phyloP scores from a whole-genome alignment of 2,329 filamentous ascomycete species.

The Fusarium domesticum region DNA sequence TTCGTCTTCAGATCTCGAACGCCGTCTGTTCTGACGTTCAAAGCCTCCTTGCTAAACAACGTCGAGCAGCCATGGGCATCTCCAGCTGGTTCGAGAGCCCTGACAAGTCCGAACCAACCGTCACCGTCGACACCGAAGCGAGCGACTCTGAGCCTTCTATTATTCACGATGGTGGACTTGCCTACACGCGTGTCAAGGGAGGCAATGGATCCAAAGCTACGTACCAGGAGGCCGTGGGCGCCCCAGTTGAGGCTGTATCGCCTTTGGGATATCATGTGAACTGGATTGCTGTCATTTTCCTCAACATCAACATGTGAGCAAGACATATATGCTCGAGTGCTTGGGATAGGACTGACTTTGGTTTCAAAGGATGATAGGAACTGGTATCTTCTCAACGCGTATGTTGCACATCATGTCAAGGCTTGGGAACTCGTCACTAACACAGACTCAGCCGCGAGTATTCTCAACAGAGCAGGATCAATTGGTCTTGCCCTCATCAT shows the following conservation, averaged over 20 bases:
- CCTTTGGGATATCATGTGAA: conserved; percentile 58
- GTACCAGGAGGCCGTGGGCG: conserved; percentile 60
- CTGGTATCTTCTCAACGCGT: conserved; percentile 62
- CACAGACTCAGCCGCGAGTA: conserved; percentile 45
- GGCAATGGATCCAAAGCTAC: conserved; percentile 48
- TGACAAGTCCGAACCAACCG: conserved; percentile 3
- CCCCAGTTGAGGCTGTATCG: conserved; percentile 56
- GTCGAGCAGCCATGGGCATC: conserved; percentile 8
- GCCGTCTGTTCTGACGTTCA: background rate
- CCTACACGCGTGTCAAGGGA: conserved; percentile 27
- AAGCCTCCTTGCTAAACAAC: background rate
- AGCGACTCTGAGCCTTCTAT: conserved; percentile 8
- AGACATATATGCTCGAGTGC: background rate
- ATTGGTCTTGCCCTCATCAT: conserved; percentile 61
- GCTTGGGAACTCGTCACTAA: background rate
- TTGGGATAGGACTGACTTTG: conserved; percentile 40
- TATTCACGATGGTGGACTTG: conserved; percentile 11
- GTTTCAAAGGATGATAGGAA: conserved; percentile 60
- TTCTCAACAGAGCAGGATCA: conserved; percentile 58
- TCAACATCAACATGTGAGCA: conserved; percentile 52
- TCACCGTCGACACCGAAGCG: conserved; percentile 7
- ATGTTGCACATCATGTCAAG: conserved; percentile 25
- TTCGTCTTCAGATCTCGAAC: background rate
- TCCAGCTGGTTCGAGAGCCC: conserved; percentile 7
- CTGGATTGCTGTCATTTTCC: conserved; percentile 52